Percentiles rank a stretch among this genome's conserved stretches.
These are phyloP conservation scores for Picea sitchensis DNA, from an alignment of 75 land plant genomes.

Conservation along the genomic window DNA sequence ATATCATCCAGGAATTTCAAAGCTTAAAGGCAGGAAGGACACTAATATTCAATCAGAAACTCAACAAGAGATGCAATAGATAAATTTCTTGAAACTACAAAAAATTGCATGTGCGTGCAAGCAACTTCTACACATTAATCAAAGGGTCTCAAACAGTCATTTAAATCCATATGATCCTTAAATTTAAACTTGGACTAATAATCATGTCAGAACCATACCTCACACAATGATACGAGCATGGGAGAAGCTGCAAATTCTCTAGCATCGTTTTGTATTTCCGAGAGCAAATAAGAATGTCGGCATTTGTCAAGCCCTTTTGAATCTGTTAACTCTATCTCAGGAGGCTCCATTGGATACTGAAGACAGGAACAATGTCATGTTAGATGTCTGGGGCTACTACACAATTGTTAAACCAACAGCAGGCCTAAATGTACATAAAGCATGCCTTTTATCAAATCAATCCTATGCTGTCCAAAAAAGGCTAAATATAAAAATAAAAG, in stretches of 20 bases:
- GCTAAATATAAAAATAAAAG: neutral
- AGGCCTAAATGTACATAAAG: neutral
- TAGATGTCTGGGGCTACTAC: neutral
- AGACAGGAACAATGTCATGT: neutral
- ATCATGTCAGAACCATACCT: slow-evolving; percentile 25
- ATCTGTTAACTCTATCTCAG: slow-evolving; percentile 33
- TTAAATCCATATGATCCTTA: neutral
- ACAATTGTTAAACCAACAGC: neutral
- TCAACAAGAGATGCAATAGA: neutral
- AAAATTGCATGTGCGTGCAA: neutral
- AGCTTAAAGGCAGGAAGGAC: neutral
- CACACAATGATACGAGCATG: slow-evolving; percentile 62
- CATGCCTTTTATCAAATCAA: neutral
- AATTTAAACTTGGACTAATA: no score
- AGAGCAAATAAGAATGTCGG: slow-evolving; percentile 24
- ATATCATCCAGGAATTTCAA: neutral
- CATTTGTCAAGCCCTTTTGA: slow-evolving; percentile 52
- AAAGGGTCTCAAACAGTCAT: neutral
- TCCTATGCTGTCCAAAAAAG: neutral
- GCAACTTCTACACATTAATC: no score
- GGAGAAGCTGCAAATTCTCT: slow-evolving; percentile 27
- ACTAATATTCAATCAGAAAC: neutral
- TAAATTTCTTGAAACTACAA: neutral
- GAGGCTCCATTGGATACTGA: slow-evolving; percentile 53
- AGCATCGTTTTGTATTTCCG: slow-evolving; percentile 22